Base-by-base conservation (phyloP, 495 filamentous ascomycete species). In the Stereocaulon alpinum region DNA sequence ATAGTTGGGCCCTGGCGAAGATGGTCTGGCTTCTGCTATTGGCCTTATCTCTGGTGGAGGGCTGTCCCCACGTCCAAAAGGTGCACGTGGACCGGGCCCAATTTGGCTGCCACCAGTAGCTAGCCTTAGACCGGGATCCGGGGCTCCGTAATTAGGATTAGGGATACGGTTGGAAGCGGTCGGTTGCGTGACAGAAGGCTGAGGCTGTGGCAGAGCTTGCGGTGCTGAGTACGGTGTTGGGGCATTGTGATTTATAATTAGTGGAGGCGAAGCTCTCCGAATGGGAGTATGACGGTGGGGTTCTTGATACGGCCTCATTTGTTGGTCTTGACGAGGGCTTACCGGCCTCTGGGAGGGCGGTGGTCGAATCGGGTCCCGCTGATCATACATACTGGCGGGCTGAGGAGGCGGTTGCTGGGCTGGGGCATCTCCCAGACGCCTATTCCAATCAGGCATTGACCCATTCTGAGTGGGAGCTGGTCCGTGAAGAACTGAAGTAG, bases 21-120 rank as follows among this genome's bases (percentile, higher is more conserved):
- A 83, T 63, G 88, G 85, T 32, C 87, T 83, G 65, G 87, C 86
- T 58, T 96, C 92, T 63, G 91, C 81, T 66, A 95, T 83, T 0
- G 91, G 89, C 49, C 89, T 84, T 54, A 91, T 86, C 55, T 96
- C 92, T 40, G 86, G 82, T 29, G 86, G 82, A 42, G 91, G 91
- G 66, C 86, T 93, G 63, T 82, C 84, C 1, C 78, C 76, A 51
- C 81, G 76, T 47, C 79, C 79, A 67, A 83, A 85, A 18, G 82
- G 76, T 56, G 82, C 79, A 56, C 80, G 62, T 61, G 71, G 66
- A 24, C 64, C 72, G 43, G 60, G 73, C 63, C 73, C 70, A 63
- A 71, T 66, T 56, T 76, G 71, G 63, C 69, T 71, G 62, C 80
- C 78, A 53, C 79, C 80, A 30, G 83, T 80, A 29, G 81, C 76